Evolutionary conservation across 768 basidiomycete genomes (phyloP).

Genomic region (Amanita brunnescens): DNA sequence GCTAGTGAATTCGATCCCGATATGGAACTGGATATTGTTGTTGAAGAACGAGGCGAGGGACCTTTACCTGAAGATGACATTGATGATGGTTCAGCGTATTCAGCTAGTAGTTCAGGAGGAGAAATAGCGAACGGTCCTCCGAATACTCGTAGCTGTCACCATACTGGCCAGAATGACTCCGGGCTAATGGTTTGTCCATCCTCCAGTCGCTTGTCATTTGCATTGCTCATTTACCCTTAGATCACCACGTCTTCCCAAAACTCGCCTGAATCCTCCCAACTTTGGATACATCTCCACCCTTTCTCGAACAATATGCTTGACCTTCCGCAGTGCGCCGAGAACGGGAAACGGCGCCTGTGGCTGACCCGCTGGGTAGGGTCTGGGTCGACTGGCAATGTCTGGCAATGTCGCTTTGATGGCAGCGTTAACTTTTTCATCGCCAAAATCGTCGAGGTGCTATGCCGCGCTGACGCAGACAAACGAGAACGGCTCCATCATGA

Average conservation of each 20-base stretch:
- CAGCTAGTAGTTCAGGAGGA: slow-evolving; percentile 9
- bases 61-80: slow-evolving; percentile 13
- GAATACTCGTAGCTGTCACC: slow-evolving; percentile 8
- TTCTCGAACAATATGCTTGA: slow-evolving; percentile 12
- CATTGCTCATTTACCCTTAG: slow-evolving; percentile 8
- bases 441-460: slow-evolving; percentile 13
- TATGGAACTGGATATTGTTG: slow-evolving; percentile 14
- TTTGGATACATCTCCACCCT: slow-evolving; percentile 10
- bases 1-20: slow-evolving; percentile 9
- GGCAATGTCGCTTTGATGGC: slow-evolving; percentile 15
- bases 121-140: neutral
- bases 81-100: slow-evolving; percentile 11
- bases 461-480: slow-evolving; percentile 10
- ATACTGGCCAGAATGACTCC: neutral
- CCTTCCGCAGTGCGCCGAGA: slow-evolving; percentile 12
- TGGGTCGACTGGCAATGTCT: slow-evolving; percentile 16
- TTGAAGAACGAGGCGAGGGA: slow-evolving; percentile 11
- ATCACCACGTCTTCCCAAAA: slow-evolving; percentile 12
- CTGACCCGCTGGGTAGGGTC: slow-evolving; percentile 13
- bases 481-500: slow-evolving; percentile 14
- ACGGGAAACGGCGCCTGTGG: slow-evolving; percentile 12
- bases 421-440: slow-evolving; percentile 10
- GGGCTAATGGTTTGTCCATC: slow-evolving; percentile 10
- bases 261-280: slow-evolving; percentile 11
- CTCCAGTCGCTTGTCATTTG: slow-evolving; percentile 4